These are phyloP conservation scores for Pseudogymnoascus sp. DNA, from an alignment of 2,329 filamentous ascomycete species.

Conservation along the genomic window DNA sequence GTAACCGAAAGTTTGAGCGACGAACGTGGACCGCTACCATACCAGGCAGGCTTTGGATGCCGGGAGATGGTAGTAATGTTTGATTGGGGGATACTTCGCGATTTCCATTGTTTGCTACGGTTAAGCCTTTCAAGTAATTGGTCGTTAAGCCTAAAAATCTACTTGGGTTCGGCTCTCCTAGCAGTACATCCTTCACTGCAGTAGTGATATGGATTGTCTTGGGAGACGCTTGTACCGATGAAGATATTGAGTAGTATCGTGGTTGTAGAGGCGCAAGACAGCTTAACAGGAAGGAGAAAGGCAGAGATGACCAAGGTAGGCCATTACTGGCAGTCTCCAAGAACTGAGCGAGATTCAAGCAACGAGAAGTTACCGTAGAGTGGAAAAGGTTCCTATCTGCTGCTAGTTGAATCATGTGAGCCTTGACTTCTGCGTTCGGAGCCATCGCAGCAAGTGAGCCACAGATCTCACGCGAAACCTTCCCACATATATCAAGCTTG, in stretches of 20 bases:
- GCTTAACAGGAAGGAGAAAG: not conserved
- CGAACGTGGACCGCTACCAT: not conserved
- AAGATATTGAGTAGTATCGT: constrained; percentile 12
- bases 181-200: not conserved
- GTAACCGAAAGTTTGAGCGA: constrained; percentile 13
- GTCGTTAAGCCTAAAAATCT: constrained; percentile 5
- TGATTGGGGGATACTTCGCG: not conserved
- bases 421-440: not conserved
- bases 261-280: constrained; percentile 1
- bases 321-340: not conserved
- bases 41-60: not conserved
- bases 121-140: constrained; percentile 2
- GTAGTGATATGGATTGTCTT: not conserved
- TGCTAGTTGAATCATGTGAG: not conserved
- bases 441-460: not conserved
- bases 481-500: constrained; percentile 10
- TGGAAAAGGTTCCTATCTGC: constrained; percentile 10
- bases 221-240: not conserved
- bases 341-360: not conserved
- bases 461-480: not conserved
- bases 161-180: not conserved
- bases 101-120: not conserved
- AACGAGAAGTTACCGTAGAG: not conserved
- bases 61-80: not conserved
- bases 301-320: not conserved